Base-by-base conservation (phyloP, 768 basidiomycete genomes). In the Hirschioporus abietinus region DNA sequence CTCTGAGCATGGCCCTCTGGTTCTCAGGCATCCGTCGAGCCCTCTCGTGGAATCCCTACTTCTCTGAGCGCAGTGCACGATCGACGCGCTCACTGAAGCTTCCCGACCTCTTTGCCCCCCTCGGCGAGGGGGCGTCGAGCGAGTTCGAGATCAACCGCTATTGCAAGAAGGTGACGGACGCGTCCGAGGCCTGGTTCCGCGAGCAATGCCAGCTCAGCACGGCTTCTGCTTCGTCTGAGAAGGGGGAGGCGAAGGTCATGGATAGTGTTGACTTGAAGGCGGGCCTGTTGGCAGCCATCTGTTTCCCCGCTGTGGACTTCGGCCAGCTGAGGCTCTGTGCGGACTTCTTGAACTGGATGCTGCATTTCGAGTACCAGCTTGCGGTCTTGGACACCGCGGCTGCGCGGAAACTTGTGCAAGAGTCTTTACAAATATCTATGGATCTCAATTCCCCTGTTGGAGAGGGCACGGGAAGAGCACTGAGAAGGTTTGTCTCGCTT, bases 201-300 rank as follows among this genome's bases (percentile, higher is more conserved):
- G 60, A 67, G 20, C 42, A 52, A 20, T 52, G 42, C 42, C 42
- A 52, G 42, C 42, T 52, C 42, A 52, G 42, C 42, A 10, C 42
- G 42, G 42, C 42, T 52, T 12, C 42, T 52, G 3, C 42, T 52
- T 12, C 20, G 20, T 52, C 42, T 12, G 42, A 52, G 42, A 52
- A 52, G 42, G 42, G 12, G 42, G 15, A 52, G 42, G 12, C 42
- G 42, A 3, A 52, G 42, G 42, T 52, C 15, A 1, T 6, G 15
- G 42, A 52, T 20, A 52, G 20, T 15, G 12, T 52, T 10, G 72
- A 71, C 34, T 72, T 76, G 61, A 83, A 81, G 67, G 72, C 78
- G 5, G 87, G 86, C 0, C 75, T 90, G 25, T 78, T 88, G 30
- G 86, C 85, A 0, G 79, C 86, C 1, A 78, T 88, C 1, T 87